Evolutionary conservation across 768 basidiomycete species (phyloP).

Genomic region (Serendipita vermifera): DNA sequence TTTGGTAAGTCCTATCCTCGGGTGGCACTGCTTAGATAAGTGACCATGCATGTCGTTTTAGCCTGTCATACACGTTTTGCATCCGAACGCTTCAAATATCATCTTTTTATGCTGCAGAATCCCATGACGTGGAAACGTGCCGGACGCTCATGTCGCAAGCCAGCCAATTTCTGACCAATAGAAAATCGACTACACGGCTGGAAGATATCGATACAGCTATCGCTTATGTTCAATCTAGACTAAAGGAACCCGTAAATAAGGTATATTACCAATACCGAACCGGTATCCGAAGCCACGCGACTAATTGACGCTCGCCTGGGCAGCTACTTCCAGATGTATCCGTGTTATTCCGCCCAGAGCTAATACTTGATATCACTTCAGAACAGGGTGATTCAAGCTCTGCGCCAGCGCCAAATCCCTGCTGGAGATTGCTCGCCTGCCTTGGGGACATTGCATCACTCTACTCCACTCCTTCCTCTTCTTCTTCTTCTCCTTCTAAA

Average conservation of each 20-base stretch:
- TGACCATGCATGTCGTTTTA: too few species aligned
- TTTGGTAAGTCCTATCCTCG: conserved; percentile 39
- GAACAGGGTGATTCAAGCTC: not conserved
- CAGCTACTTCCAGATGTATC: not conserved
- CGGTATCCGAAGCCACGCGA: not conserved
- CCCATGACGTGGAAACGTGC: conserved; percentile 34
- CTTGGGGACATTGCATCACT: not conserved
- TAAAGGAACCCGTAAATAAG: conserved; percentile 22
- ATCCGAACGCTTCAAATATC: conserved; percentile 50
- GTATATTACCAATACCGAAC: not conserved
- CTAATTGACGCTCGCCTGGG: not conserved
- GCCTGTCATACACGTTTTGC: conserved; percentile 55
- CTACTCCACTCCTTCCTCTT: not conserved
- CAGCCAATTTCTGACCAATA: conserved; percentile 53
- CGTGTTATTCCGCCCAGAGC: not conserved
- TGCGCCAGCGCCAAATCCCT: not conserved
- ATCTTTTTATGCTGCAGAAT: conserved; percentile 33
- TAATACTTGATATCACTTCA: not conserved
- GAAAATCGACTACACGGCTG: conserved; percentile 43
- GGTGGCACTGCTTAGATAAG: not conserved
- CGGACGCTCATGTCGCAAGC: conserved; percentile 34
- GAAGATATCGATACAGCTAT: conserved; percentile 37
- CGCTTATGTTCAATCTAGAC: conserved; percentile 55
- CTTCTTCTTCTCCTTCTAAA: not conserved
- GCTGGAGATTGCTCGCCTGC: not conserved